These are phyloP conservation scores for Candida hungchunana DNA, from an alignment of 805 yeast genomes.

Conservation along the genomic window DNA sequence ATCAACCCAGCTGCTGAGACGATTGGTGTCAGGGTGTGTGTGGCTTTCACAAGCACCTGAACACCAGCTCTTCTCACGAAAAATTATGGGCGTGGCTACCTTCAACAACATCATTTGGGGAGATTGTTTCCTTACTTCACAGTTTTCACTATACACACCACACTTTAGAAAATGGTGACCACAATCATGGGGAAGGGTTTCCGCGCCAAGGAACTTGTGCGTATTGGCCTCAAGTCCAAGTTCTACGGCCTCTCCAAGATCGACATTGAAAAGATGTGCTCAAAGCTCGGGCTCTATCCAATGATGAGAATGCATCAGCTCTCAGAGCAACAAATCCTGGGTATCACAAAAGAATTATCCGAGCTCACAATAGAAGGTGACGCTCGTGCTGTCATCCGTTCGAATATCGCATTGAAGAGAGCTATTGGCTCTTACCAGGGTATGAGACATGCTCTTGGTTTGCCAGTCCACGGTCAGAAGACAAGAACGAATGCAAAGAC, in stretches of 20 bases:
- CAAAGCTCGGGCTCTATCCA: constrained; percentile 89
- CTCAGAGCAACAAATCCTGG: constrained; percentile 80
- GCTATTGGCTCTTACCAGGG: constrained; percentile 84
- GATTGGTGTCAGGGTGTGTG: no score
- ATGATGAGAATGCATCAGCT: constrained; percentile 92
- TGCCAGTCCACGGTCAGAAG: constrained; percentile 84
- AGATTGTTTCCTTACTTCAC: no score
- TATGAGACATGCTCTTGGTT: constrained; percentile 79
- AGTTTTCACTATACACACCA: not conserved
- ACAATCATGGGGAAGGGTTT: constrained; percentile 28
- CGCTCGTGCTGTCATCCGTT: constrained; percentile 66
- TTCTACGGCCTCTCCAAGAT: constrained; percentile 83
- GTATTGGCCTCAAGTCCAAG: constrained; percentile 67
- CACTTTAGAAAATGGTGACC: constrained; percentile 20
- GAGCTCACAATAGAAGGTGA: constrained; percentile 80
- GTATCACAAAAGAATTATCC: constrained; percentile 82
- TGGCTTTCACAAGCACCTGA: no score
- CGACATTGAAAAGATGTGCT: constrained; percentile 72
- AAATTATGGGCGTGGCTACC: no score
- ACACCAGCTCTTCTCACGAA: not conserved
- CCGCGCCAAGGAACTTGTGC: constrained; percentile 27
- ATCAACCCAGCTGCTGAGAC: no score
- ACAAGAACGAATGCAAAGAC: constrained; percentile 90
- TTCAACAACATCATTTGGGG: no score
- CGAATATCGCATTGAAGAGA: constrained; percentile 75